Conservation (phyloP, 2,329 filamentous ascomycete genomes). For the Sarocladiaceae sp. region DNA sequence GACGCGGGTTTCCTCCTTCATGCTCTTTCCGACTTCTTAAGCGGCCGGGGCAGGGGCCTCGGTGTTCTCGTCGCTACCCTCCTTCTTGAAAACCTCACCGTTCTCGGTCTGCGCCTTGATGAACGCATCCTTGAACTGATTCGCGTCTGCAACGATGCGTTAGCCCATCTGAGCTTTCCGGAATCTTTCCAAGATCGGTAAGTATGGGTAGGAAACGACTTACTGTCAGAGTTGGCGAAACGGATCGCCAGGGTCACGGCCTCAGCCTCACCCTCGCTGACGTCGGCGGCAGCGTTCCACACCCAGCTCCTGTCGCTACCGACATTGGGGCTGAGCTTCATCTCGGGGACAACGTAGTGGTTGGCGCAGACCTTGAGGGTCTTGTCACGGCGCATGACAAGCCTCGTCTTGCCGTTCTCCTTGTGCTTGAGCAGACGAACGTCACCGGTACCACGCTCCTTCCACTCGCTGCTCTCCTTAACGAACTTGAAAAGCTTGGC, state of each 20-base stretch:
- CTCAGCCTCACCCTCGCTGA: conserved; percentile 96
- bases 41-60: conserved; percentile 7
- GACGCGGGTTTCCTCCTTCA: background rate
- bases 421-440: conserved; percentile 97
- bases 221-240: conserved; percentile 96
- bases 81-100: conserved; percentile 69
- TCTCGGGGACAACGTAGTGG: conserved; percentile 97
- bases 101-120: conserved; percentile 96
- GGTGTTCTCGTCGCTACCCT: conserved; percentile 20
- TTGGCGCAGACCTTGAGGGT: conserved; percentile 99
- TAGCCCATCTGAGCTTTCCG: no score
- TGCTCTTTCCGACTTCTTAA: conserved; percentile 10
- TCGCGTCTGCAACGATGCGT: conserved; percentile 66
- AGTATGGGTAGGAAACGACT: conserved; percentile 27
- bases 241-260: conserved; percentile 93
- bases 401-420: conserved; percentile 93
- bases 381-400: conserved; percentile 99
- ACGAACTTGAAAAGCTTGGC: conserved; percentile 99
- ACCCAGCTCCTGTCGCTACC: conserved; percentile 98
- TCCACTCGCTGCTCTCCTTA: conserved; percentile 89
- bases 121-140: conserved; percentile 95
- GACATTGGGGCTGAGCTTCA: conserved; percentile 98
- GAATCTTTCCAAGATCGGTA: background rate
- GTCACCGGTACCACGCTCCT: conserved; percentile 96
- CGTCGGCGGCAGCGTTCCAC: conserved; percentile 96